phyloP scores from a whole-genome alignment of 345 rosid species.

The Citrus hindsii region DNA sequence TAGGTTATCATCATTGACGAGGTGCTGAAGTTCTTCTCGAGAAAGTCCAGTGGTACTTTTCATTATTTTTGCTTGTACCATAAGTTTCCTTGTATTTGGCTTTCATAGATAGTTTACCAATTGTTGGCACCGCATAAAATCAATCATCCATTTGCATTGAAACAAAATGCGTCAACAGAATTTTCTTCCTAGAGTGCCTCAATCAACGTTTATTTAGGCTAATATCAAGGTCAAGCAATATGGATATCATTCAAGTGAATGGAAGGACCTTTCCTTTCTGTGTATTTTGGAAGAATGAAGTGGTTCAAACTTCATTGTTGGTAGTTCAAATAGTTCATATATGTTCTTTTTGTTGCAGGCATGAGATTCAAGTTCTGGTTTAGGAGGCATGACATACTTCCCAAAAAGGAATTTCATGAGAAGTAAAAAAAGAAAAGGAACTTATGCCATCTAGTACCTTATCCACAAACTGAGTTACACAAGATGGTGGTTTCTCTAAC shows the following conservation, averaged over 20 bases:
- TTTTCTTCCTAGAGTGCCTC: not conserved
- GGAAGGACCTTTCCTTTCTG: not conserved
- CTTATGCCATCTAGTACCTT: not conserved
- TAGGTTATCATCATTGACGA: slow-evolving; percentile 95
- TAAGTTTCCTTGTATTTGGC: not conserved
- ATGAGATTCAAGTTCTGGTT: slow-evolving; percentile 69
- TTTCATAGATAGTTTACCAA: not conserved
- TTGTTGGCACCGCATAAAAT: not conserved
- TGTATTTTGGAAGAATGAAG: not conserved
- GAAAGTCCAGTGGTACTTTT: slow-evolving; percentile 60
- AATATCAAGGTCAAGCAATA: not conserved
- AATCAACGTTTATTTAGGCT: not conserved
- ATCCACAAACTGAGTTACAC: not conserved
- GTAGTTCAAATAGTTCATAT: not conserved
- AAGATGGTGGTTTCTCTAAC: not conserved
- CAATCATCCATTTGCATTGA: not conserved
- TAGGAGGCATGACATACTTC: slow-evolving; percentile 73
- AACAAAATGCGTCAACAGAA: not conserved
- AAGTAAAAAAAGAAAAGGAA: slow-evolving; percentile 33
- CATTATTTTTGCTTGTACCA: not conserved
- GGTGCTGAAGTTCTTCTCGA: slow-evolving; percentile 85
- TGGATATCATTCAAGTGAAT: not conserved
- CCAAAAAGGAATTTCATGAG: slow-evolving; percentile 68
- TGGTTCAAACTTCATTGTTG: not conserved
- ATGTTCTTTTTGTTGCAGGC: slow-evolving; percentile 41